phyloP scores from a whole-genome alignment of 768 basidiomycete species.

The Asterophora lycoperdoides region DNA sequence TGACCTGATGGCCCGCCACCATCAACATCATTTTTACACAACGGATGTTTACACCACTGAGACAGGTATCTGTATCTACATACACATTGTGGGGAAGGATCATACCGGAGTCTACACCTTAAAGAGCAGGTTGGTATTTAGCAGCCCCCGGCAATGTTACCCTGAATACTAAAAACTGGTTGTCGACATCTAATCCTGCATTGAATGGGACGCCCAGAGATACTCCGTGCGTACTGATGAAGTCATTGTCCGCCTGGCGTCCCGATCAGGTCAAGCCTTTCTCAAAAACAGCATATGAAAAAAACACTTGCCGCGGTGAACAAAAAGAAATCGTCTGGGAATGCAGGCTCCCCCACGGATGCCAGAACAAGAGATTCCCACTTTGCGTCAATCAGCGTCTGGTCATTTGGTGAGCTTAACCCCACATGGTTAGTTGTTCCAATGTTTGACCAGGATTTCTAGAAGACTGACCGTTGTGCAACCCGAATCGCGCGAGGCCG shows the following conservation, averaged over 20 bases:
- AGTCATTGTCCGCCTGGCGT: slow-evolving; percentile 57
- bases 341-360: slow-evolving; percentile 42
- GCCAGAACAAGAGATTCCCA: slow-evolving; percentile 66
- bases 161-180: slow-evolving; percentile 59
- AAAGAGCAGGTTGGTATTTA: neutral
- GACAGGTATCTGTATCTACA: too few species aligned
- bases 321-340: slow-evolving; percentile 65
- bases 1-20: too few species aligned
- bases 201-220: slow-evolving; percentile 46
- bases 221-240: slow-evolving; percentile 52
- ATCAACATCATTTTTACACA: too few species aligned
- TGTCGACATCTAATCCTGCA: slow-evolving; percentile 54
- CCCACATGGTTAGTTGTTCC: neutral
- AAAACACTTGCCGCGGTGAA: slow-evolving; percentile 50
- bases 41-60: too few species aligned
- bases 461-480: slow-evolving; percentile 46
- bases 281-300: neutral
- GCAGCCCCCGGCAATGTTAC: slow-evolving; percentile 47
- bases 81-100: too few species aligned
- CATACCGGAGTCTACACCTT: too few species aligned
- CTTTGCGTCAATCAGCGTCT: slow-evolving; percentile 56
- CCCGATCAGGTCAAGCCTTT: neutral
- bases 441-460: neutral
- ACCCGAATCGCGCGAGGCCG: slow-evolving; percentile 56
- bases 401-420: slow-evolving; percentile 44